Conservation (phyloP, 176 grass and related monocot species). For the Cenchrus purpureus region DNA sequence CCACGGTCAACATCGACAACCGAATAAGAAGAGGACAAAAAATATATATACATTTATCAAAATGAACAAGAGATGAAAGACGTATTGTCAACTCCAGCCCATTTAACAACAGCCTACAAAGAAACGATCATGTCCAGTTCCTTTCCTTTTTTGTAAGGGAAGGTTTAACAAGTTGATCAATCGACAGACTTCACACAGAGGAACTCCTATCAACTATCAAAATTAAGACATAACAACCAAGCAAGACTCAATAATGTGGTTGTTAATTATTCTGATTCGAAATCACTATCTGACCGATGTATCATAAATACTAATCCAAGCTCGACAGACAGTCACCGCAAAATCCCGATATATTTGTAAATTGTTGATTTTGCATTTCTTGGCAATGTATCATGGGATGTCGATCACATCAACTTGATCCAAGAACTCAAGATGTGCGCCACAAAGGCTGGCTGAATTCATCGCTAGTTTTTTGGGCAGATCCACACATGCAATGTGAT, state of each 20-base stretch:
- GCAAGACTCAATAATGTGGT: slow-evolving; percentile 28
- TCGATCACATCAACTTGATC: slow-evolving; percentile 28
- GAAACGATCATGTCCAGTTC: not conserved
- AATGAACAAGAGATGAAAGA: not conserved
- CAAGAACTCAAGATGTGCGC: not conserved
- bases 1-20: not conserved
- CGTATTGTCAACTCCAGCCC: not conserved
- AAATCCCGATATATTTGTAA: not conserved
- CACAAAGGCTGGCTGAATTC: not conserved
- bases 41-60: not conserved
- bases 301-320: not conserved
- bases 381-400: not conserved
- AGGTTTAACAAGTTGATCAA: not conserved
- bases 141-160: not conserved
- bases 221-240: not conserved
- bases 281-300: not conserved
- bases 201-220: not conserved
- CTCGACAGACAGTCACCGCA: not conserved
- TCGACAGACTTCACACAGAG: slow-evolving; percentile 8
- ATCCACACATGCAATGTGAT: slow-evolving; percentile 25
- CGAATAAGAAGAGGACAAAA: not conserved
- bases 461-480: not conserved
- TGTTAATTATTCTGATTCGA: not conserved
- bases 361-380: not conserved
- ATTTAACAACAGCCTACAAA: not conserved